These are phyloP conservation scores for Chaetomium olivaceum DNA, from an alignment of 2,329 filamentous ascomycete genomes.

Conservation along the genomic window DNA sequence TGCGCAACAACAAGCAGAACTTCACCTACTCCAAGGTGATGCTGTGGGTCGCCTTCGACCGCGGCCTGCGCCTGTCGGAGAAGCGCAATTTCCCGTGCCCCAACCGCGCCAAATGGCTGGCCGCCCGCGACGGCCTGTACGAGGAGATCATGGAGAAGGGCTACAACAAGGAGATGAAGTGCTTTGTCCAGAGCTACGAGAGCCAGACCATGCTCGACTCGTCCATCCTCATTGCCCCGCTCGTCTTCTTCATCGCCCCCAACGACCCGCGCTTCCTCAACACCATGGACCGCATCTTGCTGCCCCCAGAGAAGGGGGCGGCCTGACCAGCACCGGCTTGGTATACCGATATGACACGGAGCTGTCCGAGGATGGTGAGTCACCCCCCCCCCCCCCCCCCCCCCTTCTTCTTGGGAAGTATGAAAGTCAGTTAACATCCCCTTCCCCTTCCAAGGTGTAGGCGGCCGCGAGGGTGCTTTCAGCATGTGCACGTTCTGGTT, in stretches of 20 bases:
- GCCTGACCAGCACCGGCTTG: conserved; percentile 71
- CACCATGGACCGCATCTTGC: conserved; percentile 71
- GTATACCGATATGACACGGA: conserved; percentile 75
- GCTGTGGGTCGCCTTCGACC: conserved; percentile 80
- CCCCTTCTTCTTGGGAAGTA: background rate
- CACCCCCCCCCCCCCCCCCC: too few relatives aligned
- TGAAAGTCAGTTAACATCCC: conserved; percentile 26
- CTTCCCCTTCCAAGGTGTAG: conserved; percentile 55
- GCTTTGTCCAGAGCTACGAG: conserved; percentile 77
- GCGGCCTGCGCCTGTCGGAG: conserved; percentile 70
- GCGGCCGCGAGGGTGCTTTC: conserved; percentile 73
- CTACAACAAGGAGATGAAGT: conserved; percentile 68
- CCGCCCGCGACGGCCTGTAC: conserved; percentile 66
- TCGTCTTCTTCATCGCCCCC: conserved; percentile 77
- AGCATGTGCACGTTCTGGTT: conserved; percentile 85
- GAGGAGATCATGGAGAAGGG: conserved; percentile 77
- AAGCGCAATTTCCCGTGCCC: conserved; percentile 76
- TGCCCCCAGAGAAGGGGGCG: conserved; percentile 72
- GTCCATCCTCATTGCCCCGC: conserved; percentile 71
- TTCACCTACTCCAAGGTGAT: conserved; percentile 83
- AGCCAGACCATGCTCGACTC: conserved; percentile 69
- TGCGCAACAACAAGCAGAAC: conserved; percentile 72
- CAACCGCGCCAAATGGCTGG: conserved; percentile 65
- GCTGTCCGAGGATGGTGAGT: conserved; percentile 66
- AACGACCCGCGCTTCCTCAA: conserved; percentile 74